Conservation (phyloP, 2,329 filamentous ascomycete species). For the Scleromitrula shiraiana region DNA sequence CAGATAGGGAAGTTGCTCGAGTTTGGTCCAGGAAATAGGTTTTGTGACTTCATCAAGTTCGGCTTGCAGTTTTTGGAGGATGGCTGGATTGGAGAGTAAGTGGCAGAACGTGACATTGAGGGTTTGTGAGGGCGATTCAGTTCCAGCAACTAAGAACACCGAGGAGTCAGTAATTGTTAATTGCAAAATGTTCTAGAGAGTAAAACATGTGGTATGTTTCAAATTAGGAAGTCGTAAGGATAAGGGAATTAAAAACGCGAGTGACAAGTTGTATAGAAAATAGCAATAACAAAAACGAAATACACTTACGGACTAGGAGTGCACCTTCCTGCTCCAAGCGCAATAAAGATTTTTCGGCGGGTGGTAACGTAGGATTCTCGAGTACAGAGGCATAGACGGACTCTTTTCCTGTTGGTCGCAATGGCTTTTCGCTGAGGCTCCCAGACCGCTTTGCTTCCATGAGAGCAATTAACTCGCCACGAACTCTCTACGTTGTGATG, state of each 20-base stretch:
- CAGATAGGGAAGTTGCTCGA: constrained; percentile 25
- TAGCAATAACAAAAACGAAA: too few relatives aligned
- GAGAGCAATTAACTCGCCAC: constrained; percentile 2
- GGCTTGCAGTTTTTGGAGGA: constrained; percentile 25
- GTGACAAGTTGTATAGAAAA: too few relatives aligned
- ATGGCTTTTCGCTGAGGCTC: too few relatives aligned
- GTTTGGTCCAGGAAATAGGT: constrained; percentile 2
- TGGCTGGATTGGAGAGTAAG: constrained; percentile 29
- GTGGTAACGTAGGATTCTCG: constrained; percentile 25
- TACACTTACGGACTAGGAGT: constrained; percentile 25
- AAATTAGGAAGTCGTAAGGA: too few relatives aligned
- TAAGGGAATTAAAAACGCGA: too few relatives aligned
- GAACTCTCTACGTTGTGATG: too few relatives aligned
- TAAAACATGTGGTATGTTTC: too few relatives aligned
- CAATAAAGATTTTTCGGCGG: constrained; percentile 27
- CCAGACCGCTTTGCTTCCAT: constrained; percentile 7
- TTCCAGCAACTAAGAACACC: too few relatives aligned
- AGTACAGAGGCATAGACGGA: constrained; percentile 23
- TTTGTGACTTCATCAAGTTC: constrained; percentile 26
- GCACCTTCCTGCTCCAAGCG: constrained; percentile 30
- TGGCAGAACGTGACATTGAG: constrained; percentile 32
- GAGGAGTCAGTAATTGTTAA: too few relatives aligned
- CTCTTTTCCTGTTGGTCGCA: constrained; percentile 11
- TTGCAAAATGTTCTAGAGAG: too few relatives aligned
- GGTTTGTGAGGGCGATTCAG: constrained; percentile 31